Evolutionary conservation across 768 basidiomycete genomes (phyloP), one percentile per base, ranked within the genome.

Genomic region (Leccinum imitatum): DNA sequence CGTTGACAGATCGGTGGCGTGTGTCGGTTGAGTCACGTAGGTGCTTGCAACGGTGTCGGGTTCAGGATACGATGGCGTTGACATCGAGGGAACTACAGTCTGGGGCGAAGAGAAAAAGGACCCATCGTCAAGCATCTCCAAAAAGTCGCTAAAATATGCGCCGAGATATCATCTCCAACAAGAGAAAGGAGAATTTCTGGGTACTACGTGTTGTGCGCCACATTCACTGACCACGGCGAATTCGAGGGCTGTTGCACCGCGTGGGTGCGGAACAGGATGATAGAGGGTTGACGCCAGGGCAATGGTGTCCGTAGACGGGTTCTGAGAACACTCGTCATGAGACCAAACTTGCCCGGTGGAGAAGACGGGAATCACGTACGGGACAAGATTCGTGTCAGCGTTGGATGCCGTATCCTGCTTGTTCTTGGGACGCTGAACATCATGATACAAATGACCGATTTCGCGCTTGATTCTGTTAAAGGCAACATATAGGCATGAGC

Each of bases 371-470:
- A 39, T 19, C 19, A 60, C 71, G 46, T 47, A 73, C 73, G 71
- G 54, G 67, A n/a, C 17, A 71, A 46, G 21, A 65, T 65, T 56
- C 77, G 72, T 19, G n/a, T 80, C 74, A 10, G 71, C 54, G 4
- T 64, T 63, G 14, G 41, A 17, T 0, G 72, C 53, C 59, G 15
- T 71, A 19, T 72, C 70, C 37, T 79, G 77, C 61, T 85, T 86
- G 17, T 69, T 72, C 68, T 85, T 86, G 65, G 60, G 79, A 52
- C 86, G 80, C 59, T 84, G 84, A 69, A 95, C 93, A 72, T 96
- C 95, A 66, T 93, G 90, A 69, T 95, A 97, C 14, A 96, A 79
- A 76, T 97, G 93, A 0, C 93, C 92, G 61, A 98, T 98, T 74
- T 98, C 95, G 41, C 96, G 87, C 74, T 98, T 98, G 68, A 98